Evolutionary conservation across 441 rosid genomes (phyloP).

Genomic region (Erodium chrysanthum): DNA sequence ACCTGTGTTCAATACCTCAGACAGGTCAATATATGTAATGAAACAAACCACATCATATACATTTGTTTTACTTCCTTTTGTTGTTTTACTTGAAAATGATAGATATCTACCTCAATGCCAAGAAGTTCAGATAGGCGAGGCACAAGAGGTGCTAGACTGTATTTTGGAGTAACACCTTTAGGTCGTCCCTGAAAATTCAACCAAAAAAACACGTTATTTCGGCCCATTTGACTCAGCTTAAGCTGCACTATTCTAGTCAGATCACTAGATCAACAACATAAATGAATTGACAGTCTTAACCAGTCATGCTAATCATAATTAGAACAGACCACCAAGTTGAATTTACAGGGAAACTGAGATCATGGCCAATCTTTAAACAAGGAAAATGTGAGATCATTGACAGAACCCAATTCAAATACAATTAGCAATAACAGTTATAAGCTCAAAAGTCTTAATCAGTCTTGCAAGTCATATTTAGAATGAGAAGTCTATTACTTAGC

Average conservation of each 20-base stretch:
- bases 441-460: not conserved
- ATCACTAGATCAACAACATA: not conserved
- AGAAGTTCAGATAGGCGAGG: conserved; percentile 87
- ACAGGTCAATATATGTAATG: too few species aligned
- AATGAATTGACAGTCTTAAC: not conserved
- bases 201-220: conserved; percentile 9
- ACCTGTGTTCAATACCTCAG: too few species aligned
- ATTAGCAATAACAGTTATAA: too few species aligned
- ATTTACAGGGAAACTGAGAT: too few species aligned
- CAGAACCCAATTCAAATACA: too few species aligned
- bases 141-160: conserved; percentile 89
- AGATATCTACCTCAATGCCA: conserved; percentile 52
- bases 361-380: too few species aligned
- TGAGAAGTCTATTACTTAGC: too few species aligned
- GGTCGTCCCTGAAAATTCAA: conserved; percentile 78
- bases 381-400: too few species aligned
- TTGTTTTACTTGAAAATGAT: not conserved
- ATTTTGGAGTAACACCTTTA: conserved; percentile 93
- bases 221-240: not conserved
- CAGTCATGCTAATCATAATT: not conserved
- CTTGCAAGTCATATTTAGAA: too few species aligned
- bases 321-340: not conserved
- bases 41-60: too few species aligned
- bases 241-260: not conserved
- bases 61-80: too few species aligned